Evolutionary conservation across 2,329 filamentous ascomycete genomes (phyloP).

Genomic region (Trichoderma sp.): DNA sequence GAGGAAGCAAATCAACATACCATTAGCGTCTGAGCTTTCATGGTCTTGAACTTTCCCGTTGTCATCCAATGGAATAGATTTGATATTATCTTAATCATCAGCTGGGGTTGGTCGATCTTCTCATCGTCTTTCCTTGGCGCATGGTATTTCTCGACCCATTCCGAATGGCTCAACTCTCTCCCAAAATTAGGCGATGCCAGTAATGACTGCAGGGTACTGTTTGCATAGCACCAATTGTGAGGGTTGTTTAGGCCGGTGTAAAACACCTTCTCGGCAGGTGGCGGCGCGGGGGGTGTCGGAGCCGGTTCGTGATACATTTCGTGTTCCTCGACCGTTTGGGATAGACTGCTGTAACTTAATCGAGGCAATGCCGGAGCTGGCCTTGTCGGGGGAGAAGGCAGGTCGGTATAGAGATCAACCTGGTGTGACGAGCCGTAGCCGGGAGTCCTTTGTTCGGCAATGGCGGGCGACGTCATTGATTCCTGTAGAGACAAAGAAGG

Average conservation of each 20-base stretch:
- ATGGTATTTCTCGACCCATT: slow-evolving; percentile 63
- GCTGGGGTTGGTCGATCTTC: slow-evolving; percentile 50
- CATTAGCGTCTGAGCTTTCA: slow-evolving; percentile 56
- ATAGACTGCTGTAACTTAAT: slow-evolving; percentile 76
- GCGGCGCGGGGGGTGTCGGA: slow-evolving; percentile 34
- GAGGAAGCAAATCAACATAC: slow-evolving; percentile 38
- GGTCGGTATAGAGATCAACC: slow-evolving; percentile 44
- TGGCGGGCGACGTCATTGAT: slow-evolving; percentile 52
- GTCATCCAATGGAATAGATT: slow-evolving; percentile 58
- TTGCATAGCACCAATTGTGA: slow-evolving; percentile 85
- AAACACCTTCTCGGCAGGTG: slow-evolving; percentile 35
- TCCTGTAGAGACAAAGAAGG: slow-evolving; percentile 63
- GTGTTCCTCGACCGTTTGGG: slow-evolving; percentile 36
- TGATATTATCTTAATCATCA: slow-evolving; percentile 58
- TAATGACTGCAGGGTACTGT: slow-evolving; percentile 81
- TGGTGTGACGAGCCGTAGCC: slow-evolving; percentile 32
- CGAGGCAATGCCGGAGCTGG: slow-evolving; percentile 66
- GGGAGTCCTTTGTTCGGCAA: slow-evolving; percentile 26
- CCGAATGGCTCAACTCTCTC: slow-evolving; percentile 56
- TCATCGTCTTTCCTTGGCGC: slow-evolving; percentile 62
- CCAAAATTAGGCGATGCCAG: slow-evolving; percentile 69
- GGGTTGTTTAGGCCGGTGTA: slow-evolving; percentile 73
- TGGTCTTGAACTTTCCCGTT: slow-evolving; percentile 46
- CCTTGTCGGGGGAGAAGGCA: slow-evolving; percentile 58
- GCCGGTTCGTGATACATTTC: slow-evolving; percentile 38